Percentiles rank a stretch among this genome's conserved stretches.
Evolutionary conservation across 441 rosid species (phyloP).

Genomic region (Brassica hybrid): DNA sequence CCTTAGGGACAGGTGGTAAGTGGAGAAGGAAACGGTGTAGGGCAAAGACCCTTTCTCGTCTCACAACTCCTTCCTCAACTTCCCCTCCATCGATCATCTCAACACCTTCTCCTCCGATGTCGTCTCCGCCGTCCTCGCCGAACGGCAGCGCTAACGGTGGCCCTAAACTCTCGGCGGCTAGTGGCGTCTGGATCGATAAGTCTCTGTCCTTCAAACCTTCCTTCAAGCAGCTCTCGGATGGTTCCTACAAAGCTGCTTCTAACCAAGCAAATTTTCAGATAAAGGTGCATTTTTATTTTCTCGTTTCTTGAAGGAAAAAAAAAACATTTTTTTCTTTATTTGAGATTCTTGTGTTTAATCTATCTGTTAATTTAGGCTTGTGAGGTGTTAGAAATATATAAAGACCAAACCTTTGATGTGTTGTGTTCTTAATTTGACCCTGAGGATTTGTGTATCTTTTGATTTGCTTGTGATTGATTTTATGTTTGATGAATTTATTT

Average conservation of each 20-base stretch:
- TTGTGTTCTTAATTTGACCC: conserved; percentile 8
- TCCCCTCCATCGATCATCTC: conserved; percentile 63
- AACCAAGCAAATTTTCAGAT: conserved; percentile 68
- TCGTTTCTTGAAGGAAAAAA: background rate
- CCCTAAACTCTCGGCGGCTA: conserved; percentile 62
- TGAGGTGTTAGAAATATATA: background rate
- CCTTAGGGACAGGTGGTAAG: too few species aligned
- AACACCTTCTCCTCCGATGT: conserved; percentile 64
- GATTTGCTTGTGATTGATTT: conserved; percentile 15
- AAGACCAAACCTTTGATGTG: background rate
- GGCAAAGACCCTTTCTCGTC: too few species aligned
- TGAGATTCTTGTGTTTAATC: background rate
- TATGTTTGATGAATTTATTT: conserved; percentile 13
- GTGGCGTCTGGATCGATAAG: conserved; percentile 76
- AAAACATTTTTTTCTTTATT: background rate
- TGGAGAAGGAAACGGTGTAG: too few species aligned
- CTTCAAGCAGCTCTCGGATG: conserved; percentile 62
- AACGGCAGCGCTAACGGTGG: conserved; percentile 72
- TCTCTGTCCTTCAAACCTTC: conserved; percentile 64
- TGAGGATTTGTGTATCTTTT: conserved; percentile 1
- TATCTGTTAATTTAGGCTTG: too few species aligned
- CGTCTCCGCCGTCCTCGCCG: conserved; percentile 66
- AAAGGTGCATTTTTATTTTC: conserved; percentile 56
- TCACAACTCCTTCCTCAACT: conserved; percentile 70
- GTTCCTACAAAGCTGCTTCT: conserved; percentile 64